Base-by-base conservation (phyloP, 306 rosid genomes). In the Quercus robur region DNA sequence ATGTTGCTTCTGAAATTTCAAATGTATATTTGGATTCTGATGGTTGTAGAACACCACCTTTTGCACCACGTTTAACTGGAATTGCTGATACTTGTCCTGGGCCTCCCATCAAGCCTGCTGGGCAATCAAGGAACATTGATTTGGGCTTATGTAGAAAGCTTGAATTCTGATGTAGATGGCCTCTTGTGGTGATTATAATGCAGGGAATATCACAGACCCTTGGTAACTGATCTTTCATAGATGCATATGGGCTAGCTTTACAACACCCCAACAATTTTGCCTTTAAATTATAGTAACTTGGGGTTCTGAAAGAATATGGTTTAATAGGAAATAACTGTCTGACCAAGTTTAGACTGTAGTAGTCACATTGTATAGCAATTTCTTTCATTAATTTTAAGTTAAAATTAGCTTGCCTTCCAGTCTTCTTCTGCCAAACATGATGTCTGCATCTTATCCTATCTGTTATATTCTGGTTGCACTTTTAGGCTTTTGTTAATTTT, bases 61-160 rank as follows among this genome's bases (percentile, higher is more conserved):
- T 74, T 20, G 77, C 77, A 1, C 71, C 51, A 3, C 77, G 31
- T 4, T 13, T 83, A 46, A 78, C 10, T 62, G 93, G 88, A 71
- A 77, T 68, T 33, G 75, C 94, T 66, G 90, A 86, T 49, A 76
- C 90, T 70, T 93, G 97, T 71, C 94, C 97, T 0, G 83, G 78
- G 33, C 94, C 97, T 30, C 97, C 97, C 23, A 6, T 75, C 57
- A 90, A 88, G 84, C 81, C 88, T 0, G 14, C 56, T 1, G 81
- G 84, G 58, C 84, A 76, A 10, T 79, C 87, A 3, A 89, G 89
- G 81, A 77, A 75, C 30, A 82, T 89, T 70, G 87, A 79, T 33
- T 23, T 70, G 78, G 88, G 75, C 11, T 55, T 92, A 28, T 86
- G 97, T 88, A 88, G 94, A 85, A 94, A 87, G 92, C 97, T 92